Conservation (phyloP, 495 filamentous ascomycete genomes). For the Aspergillus panamensis region DNA sequence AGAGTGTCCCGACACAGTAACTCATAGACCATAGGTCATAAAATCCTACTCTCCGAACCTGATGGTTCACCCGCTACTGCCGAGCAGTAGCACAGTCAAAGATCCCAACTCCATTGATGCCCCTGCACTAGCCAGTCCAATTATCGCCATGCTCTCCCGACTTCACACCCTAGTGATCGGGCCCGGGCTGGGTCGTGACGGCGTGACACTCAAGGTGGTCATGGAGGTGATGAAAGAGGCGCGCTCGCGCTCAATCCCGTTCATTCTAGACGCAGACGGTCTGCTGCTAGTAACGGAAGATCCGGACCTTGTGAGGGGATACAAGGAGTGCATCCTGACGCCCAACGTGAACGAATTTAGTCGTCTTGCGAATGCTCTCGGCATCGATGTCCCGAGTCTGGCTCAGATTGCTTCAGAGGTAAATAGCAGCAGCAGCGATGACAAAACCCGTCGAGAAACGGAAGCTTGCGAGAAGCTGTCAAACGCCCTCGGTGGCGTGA, state of each 20-base stretch:
- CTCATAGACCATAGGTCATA: slow-evolving; percentile 56
- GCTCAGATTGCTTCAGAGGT: slow-evolving; percentile 39
- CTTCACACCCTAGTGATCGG: slow-evolving; percentile 93
- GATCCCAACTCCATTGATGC: slow-evolving; percentile 44
- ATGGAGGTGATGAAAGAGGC: slow-evolving; percentile 77
- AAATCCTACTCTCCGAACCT: slow-evolving; percentile 97
- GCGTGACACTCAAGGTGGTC: slow-evolving; percentile 84
- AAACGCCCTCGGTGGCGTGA: slow-evolving; percentile 78
- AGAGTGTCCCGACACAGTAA: not conserved
- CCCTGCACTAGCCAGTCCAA: slow-evolving; percentile 60
- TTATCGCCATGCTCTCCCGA: slow-evolving; percentile 76
- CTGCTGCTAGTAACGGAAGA: slow-evolving; percentile 69
- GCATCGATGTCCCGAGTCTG: slow-evolving; percentile 50
- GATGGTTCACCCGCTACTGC: slow-evolving; percentile 97
- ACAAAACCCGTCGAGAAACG: slow-evolving; percentile 43
- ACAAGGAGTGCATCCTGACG: slow-evolving; percentile 81
- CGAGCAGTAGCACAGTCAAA: slow-evolving; percentile 54
- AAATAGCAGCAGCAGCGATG: slow-evolving; percentile 28
- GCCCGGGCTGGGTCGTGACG: slow-evolving; percentile 85
- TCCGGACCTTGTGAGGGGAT: slow-evolving; percentile 76
- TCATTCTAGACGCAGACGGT: slow-evolving; percentile 92
- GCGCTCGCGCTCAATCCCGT: slow-evolving; percentile 64
- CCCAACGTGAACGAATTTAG: slow-evolving; percentile 94
- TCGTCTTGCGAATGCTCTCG: slow-evolving; percentile 67
- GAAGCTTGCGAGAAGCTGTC: slow-evolving; percentile 70